Evolutionary conservation across 2,329 filamentous ascomycete genomes (phyloP), one percentile per base, ranked within the genome.

Genomic region (Verticillium dahliae): DNA sequence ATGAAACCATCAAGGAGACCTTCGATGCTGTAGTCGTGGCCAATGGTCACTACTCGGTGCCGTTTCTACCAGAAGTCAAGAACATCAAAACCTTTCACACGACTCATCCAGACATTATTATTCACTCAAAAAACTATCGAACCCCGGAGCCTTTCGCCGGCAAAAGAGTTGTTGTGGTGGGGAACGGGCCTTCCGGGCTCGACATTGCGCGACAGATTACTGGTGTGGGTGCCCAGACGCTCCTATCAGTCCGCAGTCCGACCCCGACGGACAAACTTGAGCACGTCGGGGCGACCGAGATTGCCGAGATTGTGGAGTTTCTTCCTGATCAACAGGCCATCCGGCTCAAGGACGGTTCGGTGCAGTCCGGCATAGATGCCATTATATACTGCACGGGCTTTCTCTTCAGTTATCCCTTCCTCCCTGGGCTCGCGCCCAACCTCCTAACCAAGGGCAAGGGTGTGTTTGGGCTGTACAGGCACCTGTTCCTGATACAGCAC

Each of bases 311-410:
- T 62, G 79, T 80, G 7, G 85, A 75, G 70, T 90, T 80, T 66
- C 74, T 81, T 13, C 70, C 78, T 0, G 56, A 38, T 11, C 74
- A 81, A 3, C 81, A 85, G 64, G 86, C 83, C 3, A 81, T 95
- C 1, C 75, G 80, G n/a, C 90, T 92, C 61, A 76, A 78, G 56
- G 83, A 91, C 67, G 89, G 88, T 1, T 78, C 77, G 0, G 70
- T 86, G 3, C 88, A 90, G 69, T 74, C 76, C 6, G 75, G 85
- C 41, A 74, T 96, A 58, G 90, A 95, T 68, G 81, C 84, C 0
- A 76, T 95, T 5, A 70, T 96, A 14, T 95, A 91, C 73, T 91
- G 89, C 70, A 96, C 91, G 0, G 91, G 91, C 1, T 96, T 93
- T 69, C 83, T 92, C 61, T 94, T 90, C 74, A 85, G 87, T 1